Conservation (phyloP, 2,329 filamentous ascomycete genomes). For the Diaporthe sp. region DNA sequence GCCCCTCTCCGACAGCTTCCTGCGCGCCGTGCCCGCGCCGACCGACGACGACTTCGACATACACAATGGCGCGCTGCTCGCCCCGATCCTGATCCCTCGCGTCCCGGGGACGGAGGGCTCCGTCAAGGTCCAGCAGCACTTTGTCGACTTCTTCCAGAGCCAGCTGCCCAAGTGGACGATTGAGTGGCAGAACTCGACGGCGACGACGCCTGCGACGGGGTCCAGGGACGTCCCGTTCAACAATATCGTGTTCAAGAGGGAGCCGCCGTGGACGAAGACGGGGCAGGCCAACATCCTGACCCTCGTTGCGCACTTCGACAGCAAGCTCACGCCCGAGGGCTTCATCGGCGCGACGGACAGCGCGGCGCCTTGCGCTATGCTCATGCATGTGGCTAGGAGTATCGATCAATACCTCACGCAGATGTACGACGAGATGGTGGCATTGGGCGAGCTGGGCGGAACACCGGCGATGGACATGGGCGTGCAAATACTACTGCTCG, state of each 20-base stretch:
- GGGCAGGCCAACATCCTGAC: constrained; percentile 87
- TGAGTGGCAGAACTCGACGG: constrained; percentile 90
- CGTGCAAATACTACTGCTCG: constrained; percentile 89
- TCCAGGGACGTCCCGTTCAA: constrained; percentile 81
- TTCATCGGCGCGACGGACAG: constrained; percentile 97
- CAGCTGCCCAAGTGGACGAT: constrained; percentile 84
- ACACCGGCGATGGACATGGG: constrained; percentile 82
- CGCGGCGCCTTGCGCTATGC: constrained; percentile 92
- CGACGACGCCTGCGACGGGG: constrained; percentile 81
- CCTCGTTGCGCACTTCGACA: constrained; percentile 95
- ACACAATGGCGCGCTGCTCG: constrained; percentile 78
- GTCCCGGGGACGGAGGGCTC: constrained; percentile 89
- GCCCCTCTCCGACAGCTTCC: constrained; percentile 78
- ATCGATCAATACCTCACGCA: constrained; percentile 83
- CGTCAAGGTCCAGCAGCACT: constrained; percentile 79
- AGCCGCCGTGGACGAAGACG: constrained; percentile 82
- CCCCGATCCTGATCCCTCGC: constrained; percentile 88
- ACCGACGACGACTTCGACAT: constrained; percentile 82
- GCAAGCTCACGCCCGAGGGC: constrained; percentile 80
- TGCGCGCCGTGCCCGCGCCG: constrained; percentile 79
- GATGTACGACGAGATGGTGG: constrained; percentile 84
- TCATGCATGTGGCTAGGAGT: constrained; percentile 86
- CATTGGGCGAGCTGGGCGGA: constrained; percentile 63
- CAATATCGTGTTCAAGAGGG: constrained; percentile 87
- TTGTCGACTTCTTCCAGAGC: constrained; percentile 82